A percentile compares a stretch with the other conserved stretches of the same genome.
Evolutionary conservation across 1,284 basidiomycete species (phyloP).

Genomic region (Austroboletus niveus): DNA sequence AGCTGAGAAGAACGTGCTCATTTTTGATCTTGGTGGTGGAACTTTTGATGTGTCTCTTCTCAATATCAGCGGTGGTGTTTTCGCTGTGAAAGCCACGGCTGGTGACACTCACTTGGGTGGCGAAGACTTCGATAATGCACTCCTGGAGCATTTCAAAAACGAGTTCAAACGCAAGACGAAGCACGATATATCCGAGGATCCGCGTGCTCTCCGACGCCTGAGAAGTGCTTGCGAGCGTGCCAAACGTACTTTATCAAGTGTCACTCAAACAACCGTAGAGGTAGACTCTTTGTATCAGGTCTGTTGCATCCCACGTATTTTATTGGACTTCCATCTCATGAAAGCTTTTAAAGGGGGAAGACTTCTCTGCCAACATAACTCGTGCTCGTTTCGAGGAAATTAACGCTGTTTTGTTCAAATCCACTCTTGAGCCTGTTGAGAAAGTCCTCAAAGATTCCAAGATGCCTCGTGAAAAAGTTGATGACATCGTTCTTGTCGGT

Average conservation of each 20-base stretch:
- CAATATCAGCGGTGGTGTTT: conserved; percentile 95
- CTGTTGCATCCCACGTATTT: conserved; percentile 20
- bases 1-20: conserved; percentile 96
- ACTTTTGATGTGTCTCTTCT: conserved; percentile 98
- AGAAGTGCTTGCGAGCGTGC: conserved; percentile 98
- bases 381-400: conserved; percentile 99
- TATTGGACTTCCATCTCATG: conserved; percentile 10
- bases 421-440: conserved; percentile 97
- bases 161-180: conserved; percentile 99
- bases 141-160: conserved; percentile 97
- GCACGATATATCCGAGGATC: conserved; percentile 93
- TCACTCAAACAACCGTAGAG: conserved; percentile 98
- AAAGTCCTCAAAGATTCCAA: conserved; percentile 99
- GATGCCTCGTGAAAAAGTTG: conserved; percentile 95
- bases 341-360: conserved; percentile 59
- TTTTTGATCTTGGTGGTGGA: conserved; percentile 99
- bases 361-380: conserved; percentile 95
- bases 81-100: conserved; percentile 96
- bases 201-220: conserved; percentile 94
- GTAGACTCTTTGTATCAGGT: conserved; percentile 98
- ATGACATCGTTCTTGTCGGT: conserved; percentile 99
- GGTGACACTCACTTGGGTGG: conserved; percentile 99
- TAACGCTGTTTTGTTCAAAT: conserved; percentile 92
- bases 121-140: conserved; percentile 98
- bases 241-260: conserved; percentile 97